These are phyloP conservation scores for Termitomyces eurrhizus DNA, from an alignment of 768 basidiomycete species.

Conservation along the genomic window DNA sequence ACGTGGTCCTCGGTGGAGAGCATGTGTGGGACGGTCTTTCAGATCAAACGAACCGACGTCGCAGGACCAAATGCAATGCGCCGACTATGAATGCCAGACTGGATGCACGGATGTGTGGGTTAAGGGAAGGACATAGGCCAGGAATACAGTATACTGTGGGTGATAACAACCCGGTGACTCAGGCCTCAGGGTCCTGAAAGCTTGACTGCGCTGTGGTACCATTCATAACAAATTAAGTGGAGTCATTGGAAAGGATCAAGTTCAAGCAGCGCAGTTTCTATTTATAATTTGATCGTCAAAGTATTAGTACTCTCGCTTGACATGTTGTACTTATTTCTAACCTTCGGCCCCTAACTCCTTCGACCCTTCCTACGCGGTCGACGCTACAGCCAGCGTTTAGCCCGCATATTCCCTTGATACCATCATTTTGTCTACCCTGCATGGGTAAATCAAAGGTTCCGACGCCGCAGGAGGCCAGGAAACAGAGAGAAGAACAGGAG, in stretches of 20 bases:
- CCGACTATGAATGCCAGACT: not conserved
- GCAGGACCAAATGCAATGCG: not conserved
- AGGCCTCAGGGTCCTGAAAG: not conserved
- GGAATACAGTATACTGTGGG: not conserved
- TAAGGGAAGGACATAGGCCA: not conserved
- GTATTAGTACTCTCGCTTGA: not conserved
- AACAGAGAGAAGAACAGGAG: slow-evolving; percentile 61
- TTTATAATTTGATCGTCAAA: slow-evolving; percentile 6
- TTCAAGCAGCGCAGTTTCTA: not conserved
- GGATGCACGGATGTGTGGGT: not conserved
- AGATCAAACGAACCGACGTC: not conserved
- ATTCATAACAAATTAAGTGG: not conserved
- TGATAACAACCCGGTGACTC: not conserved
- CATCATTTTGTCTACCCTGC: not conserved
- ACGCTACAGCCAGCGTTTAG: not conserved
- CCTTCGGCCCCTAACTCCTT: slow-evolving; percentile 5
- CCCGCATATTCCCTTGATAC: not conserved
- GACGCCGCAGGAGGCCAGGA: slow-evolving; percentile 62
- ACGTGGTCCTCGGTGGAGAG: not conserved
- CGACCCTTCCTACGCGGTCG: not conserved
- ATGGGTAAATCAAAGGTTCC: slow-evolving; percentile 56
- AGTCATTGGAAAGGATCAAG: not conserved
- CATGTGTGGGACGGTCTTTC: not conserved
- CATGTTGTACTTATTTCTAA: slow-evolving; percentile 7
- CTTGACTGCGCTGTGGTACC: not conserved